Base-by-base conservation (phyloP, 2,329 filamentous ascomycete species). In the Purpureocillium lavendulum region DNA sequence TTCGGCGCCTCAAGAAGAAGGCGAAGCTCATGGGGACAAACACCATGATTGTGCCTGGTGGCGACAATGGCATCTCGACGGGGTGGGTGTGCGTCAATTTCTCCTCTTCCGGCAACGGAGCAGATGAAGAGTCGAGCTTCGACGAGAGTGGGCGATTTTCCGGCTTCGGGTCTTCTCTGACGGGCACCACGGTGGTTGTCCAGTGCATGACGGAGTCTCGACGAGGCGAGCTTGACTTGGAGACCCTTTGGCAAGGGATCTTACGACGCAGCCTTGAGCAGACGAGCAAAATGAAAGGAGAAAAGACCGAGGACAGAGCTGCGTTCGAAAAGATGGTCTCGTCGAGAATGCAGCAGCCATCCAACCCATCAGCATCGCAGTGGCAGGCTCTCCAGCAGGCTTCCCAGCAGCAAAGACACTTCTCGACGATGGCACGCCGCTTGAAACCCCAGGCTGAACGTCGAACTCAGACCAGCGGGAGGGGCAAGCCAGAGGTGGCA, bases 71-170 rank as follows among this genome's bases (percentile, higher is more conserved):
- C 3, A 85, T 95, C 38, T 82, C 84, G 11, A 96, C 90, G 1
- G 89, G 88, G 9, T 98, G 92, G 92, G 84, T 98, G 15, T 98
- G 92, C 61, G 85, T 97, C 44, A 94, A 95, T 56, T 75, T 92
- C 9, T 87, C 86, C 4, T 76, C 75, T 13, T 71, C 87, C 1
- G 76, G 82, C 33, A 73, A 75, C 16, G 67, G 71, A n/a, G 52
- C 57, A 13, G 54, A 57, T 8, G 70, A 76, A 45, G 55, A 62
- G 12, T 57, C 62, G 10, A 60, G 66, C 18, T 55, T 71, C 30
- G 67, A 71, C 15, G 64, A 66, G 13, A 61, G 64, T 11, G 70
- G 77, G 12, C 69, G 74, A 8, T 78, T 89, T 41, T 80, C 87
- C 28, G 90, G 90, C 0, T 96, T 96, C 54, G 86, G 87, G 2